Evolutionary conservation across 2,329 filamentous ascomycete species (phyloP).

Genomic region (Penicillium sp.): DNA sequence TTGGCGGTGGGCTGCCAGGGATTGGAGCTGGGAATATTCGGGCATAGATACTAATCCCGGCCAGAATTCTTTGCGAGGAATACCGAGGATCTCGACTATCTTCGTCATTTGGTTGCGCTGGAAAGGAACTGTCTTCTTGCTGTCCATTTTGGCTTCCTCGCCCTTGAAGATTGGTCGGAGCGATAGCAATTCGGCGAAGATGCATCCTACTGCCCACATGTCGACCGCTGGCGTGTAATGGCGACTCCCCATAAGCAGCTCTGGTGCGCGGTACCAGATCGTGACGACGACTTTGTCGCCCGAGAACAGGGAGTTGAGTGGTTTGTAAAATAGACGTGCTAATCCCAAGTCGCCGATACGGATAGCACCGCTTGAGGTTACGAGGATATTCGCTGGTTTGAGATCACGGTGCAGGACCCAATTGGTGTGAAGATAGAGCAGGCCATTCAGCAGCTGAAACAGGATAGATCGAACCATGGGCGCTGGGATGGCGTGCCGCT

Average conservation of each 20-base stretch:
- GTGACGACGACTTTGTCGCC: constrained; percentile 98
- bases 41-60: constrained; percentile 79
- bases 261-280: constrained; percentile 97
- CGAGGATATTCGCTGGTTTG: constrained; percentile 98
- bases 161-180: constrained; percentile 96
- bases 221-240: constrained; percentile 98
- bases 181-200: constrained; percentile 89
- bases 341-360: constrained; percentile 94
- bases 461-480: constrained; percentile 88
- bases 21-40: constrained; percentile 70
- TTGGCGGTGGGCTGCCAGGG: constrained; percentile 44
- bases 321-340: constrained; percentile 89
- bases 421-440: constrained; percentile 90
- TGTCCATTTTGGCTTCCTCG: constrained; percentile 98
- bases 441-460: constrained; percentile 90
- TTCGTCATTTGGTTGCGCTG: constrained; percentile 99
- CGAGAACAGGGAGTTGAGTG: constrained; percentile 81
- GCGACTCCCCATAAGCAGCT: constrained; percentile 84
- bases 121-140: constrained; percentile 94
- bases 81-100: constrained; percentile 92
- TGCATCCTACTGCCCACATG: constrained; percentile 96
- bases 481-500: constrained; percentile 81
- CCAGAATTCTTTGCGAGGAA: constrained; percentile 87
- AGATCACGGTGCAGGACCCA: constrained; percentile 97
- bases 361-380: constrained; percentile 82